Base-by-base conservation (phyloP, 1,284 basidiomycete genomes). In the Pseudozyma thailandica region DNA sequence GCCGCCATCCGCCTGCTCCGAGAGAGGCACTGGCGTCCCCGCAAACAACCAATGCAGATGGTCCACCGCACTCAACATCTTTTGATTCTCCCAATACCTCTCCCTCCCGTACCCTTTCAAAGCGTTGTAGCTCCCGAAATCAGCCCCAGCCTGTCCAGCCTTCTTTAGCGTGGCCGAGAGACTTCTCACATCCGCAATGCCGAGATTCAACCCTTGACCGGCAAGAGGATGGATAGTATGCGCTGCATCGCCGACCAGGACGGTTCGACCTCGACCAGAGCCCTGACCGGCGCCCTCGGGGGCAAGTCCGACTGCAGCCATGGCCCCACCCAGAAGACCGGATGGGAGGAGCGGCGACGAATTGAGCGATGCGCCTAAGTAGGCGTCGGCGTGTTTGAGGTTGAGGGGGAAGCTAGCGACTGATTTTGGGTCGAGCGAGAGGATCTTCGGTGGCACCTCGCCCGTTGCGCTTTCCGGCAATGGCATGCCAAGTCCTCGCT, bases 141-240 rank as follows among this genome's bases (percentile, higher is more conserved):
- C 81, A 18, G 72, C 76, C 15, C 81, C 81, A 27, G 63, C 53
- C 20, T 18, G 42, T 30, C 64, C 33, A 1, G 78, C 79, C 13
- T 48, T 39, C 3, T 42, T 41, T 15, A 82, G 42, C 9, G 75
- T 63, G 10, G 38, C 15, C 10, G 52, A 48, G 8, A 82, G 65
- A 10, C 72, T 68, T 8, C 78, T 69, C 1, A 75, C 92, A 80
- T 99, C 95, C 2, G 87, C 91, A 16, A 99, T 85, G 18, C 95
- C 96, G 76, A 95, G 86, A 82, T 99, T 98, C 39, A 98, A 85
- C 0, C 95, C 96, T 81, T 98, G 96, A 1, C 96, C 96, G 0
- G 94, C 95, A n/a, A 98, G 88, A 0, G 96, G 96, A 80, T 98
- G 96, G 5, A 93, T 87, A 0, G 92, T 92, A 80, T 98, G 96